phyloP scores from a whole-genome alignment of 257 asterid genomes.

The Solanum lignicaule region DNA sequence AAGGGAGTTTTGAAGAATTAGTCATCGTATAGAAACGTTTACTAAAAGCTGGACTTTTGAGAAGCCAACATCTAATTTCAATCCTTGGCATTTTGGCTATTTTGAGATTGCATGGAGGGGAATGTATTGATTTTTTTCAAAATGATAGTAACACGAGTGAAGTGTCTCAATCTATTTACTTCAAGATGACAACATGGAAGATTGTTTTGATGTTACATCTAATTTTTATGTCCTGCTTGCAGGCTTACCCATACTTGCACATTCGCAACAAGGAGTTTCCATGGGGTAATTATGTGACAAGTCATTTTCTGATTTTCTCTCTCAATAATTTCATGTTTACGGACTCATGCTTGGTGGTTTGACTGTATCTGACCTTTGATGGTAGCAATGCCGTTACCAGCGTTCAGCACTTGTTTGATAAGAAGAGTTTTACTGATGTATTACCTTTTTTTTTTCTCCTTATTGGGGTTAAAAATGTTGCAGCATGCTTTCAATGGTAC shows the following conservation, averaged over 20 bases:
- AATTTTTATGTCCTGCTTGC: slow-evolving; percentile 7
- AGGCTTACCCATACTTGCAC: slow-evolving; percentile 66
- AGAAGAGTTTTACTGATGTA: not conserved
- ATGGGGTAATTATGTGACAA: slow-evolving; percentile 47
- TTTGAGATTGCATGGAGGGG: not conserved
- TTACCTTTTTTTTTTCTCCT: not conserved
- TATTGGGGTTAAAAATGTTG: not conserved
- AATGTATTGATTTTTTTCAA: not conserved
- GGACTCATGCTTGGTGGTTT: not conserved
- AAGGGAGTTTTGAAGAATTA: not conserved
- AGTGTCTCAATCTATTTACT: not conserved
- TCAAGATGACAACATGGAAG: not conserved
- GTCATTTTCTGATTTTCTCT: not conserved
- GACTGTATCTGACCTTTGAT: not conserved
- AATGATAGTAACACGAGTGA: not conserved
- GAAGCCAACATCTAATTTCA: not conserved
- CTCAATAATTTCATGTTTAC: not conserved
- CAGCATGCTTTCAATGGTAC: not conserved
- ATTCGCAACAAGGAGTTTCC: slow-evolving; percentile 86
- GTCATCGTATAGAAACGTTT: not conserved
- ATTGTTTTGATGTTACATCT: not conserved
- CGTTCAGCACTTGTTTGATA: not conserved
- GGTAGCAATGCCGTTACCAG: not conserved
- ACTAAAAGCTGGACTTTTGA: not conserved
- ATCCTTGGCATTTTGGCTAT: not conserved